A percentile compares a stretch with the other conserved stretches of the same genome.
Evolutionary conservation across 2,329 filamentous ascomycete species (phyloP).

Genomic region (Epichloe scottii): DNA sequence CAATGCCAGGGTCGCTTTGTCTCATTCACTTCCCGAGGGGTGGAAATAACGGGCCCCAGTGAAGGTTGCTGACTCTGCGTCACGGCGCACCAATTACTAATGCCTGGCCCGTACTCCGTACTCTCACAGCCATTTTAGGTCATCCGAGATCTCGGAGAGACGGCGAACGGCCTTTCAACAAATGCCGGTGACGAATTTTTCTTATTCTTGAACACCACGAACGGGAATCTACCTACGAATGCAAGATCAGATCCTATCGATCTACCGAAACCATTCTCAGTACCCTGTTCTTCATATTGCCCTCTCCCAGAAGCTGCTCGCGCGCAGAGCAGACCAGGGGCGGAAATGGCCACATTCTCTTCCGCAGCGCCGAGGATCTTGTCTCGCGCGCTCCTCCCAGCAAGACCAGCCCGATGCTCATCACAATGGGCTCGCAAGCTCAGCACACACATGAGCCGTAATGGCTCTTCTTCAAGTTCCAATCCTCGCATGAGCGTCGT

Average conservation of each 20-base stretch:
- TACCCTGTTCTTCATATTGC: not conserved
- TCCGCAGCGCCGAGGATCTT: conserved; percentile 13
- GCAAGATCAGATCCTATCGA: not conserved
- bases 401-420: conserved; percentile 10
- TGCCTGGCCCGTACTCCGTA: not conserved
- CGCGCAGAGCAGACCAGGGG: not conserved
- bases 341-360: conserved; percentile 11
- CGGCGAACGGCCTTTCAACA: conserved; percentile 1
- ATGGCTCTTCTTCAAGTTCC: not conserved
- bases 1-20: not conserved
- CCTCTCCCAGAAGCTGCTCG: not conserved
- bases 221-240: too few species aligned
- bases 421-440: conserved; percentile 17
- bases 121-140: not conserved
- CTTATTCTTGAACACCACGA: not conserved
- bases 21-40: not conserved
- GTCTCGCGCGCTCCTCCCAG: conserved; percentile 14
- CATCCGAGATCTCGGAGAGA: too few species aligned
- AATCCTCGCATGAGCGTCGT: not conserved
- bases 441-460: conserved; percentile 12
- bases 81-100: conserved; percentile 5
- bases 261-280: not conserved
- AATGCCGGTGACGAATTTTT: not conserved
- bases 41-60: not conserved
- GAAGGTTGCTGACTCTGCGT: not conserved